Percentiles rank a stretch among this genome's conserved stretches.
Conservation (phyloP, 2,329 filamentous ascomycete genomes). For the Aaosphaeria arxii region DNA sequence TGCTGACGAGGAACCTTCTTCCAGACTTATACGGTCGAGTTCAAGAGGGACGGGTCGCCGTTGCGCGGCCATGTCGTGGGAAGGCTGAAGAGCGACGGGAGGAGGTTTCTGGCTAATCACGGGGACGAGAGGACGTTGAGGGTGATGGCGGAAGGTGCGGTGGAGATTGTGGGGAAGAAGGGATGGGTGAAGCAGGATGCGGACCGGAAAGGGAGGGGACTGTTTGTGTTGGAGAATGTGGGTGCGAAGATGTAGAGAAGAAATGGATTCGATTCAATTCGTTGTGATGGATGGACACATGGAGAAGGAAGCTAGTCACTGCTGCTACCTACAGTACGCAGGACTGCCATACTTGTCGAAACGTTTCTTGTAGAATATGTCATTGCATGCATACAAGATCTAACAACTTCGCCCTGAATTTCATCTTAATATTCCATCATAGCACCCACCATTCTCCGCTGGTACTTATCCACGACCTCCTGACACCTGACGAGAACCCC, state of each 20-base stretch:
- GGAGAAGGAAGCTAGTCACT: no score
- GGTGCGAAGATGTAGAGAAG: constrained; percentile 1
- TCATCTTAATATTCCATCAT: constrained; percentile 42
- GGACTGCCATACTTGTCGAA: no score
- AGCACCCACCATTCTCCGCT: constrained; percentile 72
- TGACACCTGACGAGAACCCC: constrained; percentile 73
- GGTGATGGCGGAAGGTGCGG: constrained; percentile 41
- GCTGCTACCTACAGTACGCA: no score
- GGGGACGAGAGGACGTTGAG: constrained; percentile 49
- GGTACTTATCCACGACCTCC: constrained; percentile 80
- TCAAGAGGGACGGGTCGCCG: constrained; percentile 50
- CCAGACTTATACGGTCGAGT: constrained; percentile 62
- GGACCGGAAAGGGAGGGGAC: constrained; percentile 20
- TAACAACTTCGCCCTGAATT: not conserved
- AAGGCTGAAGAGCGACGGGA: constrained; percentile 43
- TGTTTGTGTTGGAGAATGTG: constrained; percentile 24
- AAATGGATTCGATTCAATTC: no score
- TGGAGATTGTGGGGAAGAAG: constrained; percentile 49
- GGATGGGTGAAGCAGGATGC: constrained; percentile 44
- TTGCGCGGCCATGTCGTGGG: constrained; percentile 52
- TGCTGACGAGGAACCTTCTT: not conserved
- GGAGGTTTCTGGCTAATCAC: constrained; percentile 58
- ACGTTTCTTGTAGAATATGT: no score
- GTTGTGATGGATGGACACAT: no score
- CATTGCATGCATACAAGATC: no score